Evolutionary conservation across 2,329 filamentous ascomycete genomes (phyloP).

Genomic region (Diaporthe humulicola): DNA sequence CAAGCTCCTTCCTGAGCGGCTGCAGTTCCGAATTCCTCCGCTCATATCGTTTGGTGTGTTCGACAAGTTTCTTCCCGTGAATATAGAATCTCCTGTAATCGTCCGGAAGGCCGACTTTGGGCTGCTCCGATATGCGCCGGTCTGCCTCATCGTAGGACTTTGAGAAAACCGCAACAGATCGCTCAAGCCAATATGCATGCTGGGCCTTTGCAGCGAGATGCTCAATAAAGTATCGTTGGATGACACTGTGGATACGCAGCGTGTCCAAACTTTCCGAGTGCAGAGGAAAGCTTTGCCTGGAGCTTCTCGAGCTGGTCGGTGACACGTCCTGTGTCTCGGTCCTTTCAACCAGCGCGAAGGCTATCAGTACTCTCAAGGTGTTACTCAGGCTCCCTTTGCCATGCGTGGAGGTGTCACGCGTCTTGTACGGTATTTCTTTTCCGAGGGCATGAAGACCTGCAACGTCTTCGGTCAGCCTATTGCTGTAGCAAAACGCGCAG

Average conservation of each 20-base stretch:
- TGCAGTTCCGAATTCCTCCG: slow-evolving; percentile 48
- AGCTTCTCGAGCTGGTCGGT: slow-evolving; percentile 56
- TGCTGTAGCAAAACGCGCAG: too few relatives aligned
- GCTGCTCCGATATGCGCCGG: slow-evolving; percentile 56
- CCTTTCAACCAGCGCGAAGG: slow-evolving; percentile 65
- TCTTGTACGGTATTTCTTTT: slow-evolving; percentile 57
- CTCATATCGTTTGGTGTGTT: slow-evolving; percentile 57
- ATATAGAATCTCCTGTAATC: slow-evolving; percentile 67
- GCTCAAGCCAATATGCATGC: slow-evolving; percentile 62
- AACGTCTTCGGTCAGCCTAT: background rate
- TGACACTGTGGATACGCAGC: slow-evolving; percentile 63
- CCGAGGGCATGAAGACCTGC: slow-evolving; percentile 60
- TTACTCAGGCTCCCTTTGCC: slow-evolving; percentile 57
- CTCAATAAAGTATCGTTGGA: slow-evolving; percentile 67
- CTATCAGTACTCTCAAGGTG: slow-evolving; percentile 63
- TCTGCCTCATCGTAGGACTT: slow-evolving; percentile 62
- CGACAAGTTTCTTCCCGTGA: slow-evolving; percentile 61
- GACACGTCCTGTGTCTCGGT: slow-evolving; percentile 60
- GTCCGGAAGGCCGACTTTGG: slow-evolving; percentile 60
- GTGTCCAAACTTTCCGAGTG: slow-evolving; percentile 62
- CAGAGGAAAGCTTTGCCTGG: slow-evolving; percentile 55
- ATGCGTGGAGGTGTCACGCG: slow-evolving; percentile 52
- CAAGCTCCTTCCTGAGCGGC: slow-evolving; percentile 50
- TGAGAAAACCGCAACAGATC: slow-evolving; percentile 62
- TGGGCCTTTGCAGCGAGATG: slow-evolving; percentile 57